A percentile compares a stretch with the other conserved stretches of the same genome.
phyloP scores from a whole-genome alignment of 805 yeast genomes.

The Wickerhamiella australiensis region DNA sequence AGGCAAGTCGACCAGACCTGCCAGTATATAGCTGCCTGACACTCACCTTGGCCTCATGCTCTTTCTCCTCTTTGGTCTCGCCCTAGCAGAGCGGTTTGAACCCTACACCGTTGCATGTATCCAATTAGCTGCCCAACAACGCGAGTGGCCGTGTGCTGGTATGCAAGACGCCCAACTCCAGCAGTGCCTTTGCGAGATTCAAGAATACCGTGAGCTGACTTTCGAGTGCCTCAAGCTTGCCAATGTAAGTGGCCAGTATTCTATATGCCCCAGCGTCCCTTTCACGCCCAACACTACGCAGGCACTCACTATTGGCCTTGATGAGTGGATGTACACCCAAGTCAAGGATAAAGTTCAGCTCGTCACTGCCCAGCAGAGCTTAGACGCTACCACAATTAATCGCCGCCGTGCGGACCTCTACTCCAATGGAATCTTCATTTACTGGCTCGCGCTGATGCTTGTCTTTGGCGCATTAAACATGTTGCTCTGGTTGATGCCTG shows the following conservation, averaged over 20 bases:
- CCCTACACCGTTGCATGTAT: constrained; percentile 6
- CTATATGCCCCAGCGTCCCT: neutral
- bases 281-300: neutral
- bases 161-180: neutral
- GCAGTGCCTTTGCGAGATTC: constrained; percentile 4
- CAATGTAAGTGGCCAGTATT: too few species aligned
- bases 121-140: neutral
- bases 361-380: neutral
- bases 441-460: constrained; percentile 4
- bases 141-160: neutral
- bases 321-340: neutral
- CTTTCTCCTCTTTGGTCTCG: neutral
- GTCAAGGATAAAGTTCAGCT: neutral
- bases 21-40: neutral
- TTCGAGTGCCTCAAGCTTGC: neutral
- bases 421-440: constrained; percentile 4
- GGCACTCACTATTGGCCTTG: constrained; percentile 2
- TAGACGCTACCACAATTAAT: constrained; percentile 3
- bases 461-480: neutral
- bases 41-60: neutral
- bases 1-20: too few species aligned
- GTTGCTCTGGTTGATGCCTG: constrained; percentile 7
- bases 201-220: neutral
- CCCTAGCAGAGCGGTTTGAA: neutral
- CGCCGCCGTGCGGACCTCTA: constrained; percentile 2